Evolutionary conservation across 2,329 filamentous ascomycete species (phyloP).

Genomic region (Talaromyces albobiverticillius): DNA sequence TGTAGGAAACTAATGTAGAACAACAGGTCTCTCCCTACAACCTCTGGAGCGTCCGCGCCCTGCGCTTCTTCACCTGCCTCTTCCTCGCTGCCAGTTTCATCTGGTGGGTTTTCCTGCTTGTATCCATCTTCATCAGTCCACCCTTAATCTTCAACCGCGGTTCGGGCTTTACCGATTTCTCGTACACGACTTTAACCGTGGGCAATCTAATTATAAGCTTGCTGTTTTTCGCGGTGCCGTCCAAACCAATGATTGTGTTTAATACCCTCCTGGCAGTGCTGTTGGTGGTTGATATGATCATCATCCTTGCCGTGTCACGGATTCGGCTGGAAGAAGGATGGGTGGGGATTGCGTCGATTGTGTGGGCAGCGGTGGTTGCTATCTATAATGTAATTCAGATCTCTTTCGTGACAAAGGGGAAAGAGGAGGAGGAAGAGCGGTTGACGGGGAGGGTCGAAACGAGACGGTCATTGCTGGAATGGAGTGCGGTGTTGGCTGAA

Average conservation of each 20-base stretch:
- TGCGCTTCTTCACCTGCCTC: conserved; percentile 73
- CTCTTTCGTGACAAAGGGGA: conserved; percentile 83
- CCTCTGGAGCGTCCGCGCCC: conserved; percentile 80
- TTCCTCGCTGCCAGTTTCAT: conserved; percentile 73
- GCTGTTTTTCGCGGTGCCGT: conserved; percentile 84
- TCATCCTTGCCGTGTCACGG: conserved; percentile 72
- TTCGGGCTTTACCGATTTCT: conserved; percentile 88
- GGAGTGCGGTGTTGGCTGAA: conserved; percentile 74
- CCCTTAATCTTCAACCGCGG: conserved; percentile 82
- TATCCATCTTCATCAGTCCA: conserved; percentile 86
- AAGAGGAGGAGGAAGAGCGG: conserved; percentile 86
- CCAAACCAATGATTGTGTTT: conserved; percentile 71
- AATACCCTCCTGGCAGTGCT: conserved; percentile 65
- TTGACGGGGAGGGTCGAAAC: conserved; percentile 87
- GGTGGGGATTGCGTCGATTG: conserved; percentile 80
- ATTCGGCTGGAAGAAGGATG: conserved; percentile 83
- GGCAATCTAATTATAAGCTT: conserved; percentile 73
- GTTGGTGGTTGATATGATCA: conserved; percentile 70
- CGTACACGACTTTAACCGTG: conserved; percentile 74
- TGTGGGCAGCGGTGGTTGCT: conserved; percentile 78
- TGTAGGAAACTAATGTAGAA: no score
- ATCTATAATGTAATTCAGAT: conserved; percentile 78
- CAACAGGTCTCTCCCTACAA: conserved; percentile 84
- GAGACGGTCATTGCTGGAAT: conserved; percentile 76
- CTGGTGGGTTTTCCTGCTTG: conserved; percentile 92